Evolutionary conservation across 176 grass and related monocot species (phyloP).

Genomic region (Puya raimondii): DNA sequence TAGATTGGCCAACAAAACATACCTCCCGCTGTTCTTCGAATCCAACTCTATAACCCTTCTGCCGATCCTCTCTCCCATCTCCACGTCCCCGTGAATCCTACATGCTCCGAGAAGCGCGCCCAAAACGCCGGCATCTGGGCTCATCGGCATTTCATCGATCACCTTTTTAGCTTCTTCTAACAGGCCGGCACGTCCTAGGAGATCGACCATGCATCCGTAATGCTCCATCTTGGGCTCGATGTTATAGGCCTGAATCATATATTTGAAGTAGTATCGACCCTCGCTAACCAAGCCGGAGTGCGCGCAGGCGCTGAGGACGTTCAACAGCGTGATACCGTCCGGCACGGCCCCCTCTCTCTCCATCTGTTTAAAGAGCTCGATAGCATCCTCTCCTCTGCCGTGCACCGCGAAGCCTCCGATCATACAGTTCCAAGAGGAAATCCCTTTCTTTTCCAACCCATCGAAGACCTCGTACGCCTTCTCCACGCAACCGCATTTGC

Average conservation of each 20-base stretch:
- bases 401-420: slow-evolving; percentile 67
- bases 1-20: slow-evolving; percentile 71
- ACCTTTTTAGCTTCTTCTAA: slow-evolving; percentile 70
- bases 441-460: slow-evolving; percentile 20
- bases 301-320: slow-evolving; percentile 67
- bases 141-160: slow-evolving; percentile 71
- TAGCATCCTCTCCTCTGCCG: slow-evolving; percentile 36
- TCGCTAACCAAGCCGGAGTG: slow-evolving; percentile 49
- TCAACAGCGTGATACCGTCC: slow-evolving; percentile 65
- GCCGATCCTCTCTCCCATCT: slow-evolving; percentile 46
- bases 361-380: slow-evolving; percentile 53
- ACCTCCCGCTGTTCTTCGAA: slow-evolving; percentile 58
- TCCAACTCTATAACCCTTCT: slow-evolving; percentile 61
- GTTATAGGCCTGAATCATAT: slow-evolving; percentile 30
- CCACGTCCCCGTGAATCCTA: slow-evolving; percentile 46
- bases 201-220: slow-evolving; percentile 76
- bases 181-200: slow-evolving; percentile 62
- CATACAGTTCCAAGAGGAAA: slow-evolving; percentile 86
- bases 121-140: slow-evolving; percentile 44
- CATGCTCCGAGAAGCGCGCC: slow-evolving; percentile 80
- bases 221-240: slow-evolving; percentile 68
- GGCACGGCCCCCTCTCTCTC: slow-evolving; percentile 33
- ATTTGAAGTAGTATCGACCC: slow-evolving; percentile 39
- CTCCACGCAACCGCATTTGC: slow-evolving; percentile 72
- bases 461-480: slow-evolving; percentile 48